Percentiles rank a stretch among this genome's conserved stretches.
Evolutionary conservation across 2,329 filamentous ascomycete species (phyloP).

Genomic region (Keithomyces neogunnii): DNA sequence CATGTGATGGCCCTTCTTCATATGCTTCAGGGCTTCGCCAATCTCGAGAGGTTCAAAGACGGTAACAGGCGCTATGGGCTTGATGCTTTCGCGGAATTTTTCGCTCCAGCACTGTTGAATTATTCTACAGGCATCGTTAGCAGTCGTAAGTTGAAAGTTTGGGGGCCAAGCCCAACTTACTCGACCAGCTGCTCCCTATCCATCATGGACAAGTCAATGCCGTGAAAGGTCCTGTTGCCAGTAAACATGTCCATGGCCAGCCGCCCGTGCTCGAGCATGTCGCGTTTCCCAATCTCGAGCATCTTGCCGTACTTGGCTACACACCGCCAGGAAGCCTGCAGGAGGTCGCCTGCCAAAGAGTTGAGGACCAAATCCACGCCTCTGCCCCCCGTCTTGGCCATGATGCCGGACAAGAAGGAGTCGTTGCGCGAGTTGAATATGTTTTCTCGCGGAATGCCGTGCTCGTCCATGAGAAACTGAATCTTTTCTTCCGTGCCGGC

Average conservation of each 20-base stretch:
- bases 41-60: too few relatives aligned
- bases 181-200: not conserved
- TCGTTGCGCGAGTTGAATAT: constrained; percentile 25
- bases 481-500: constrained; percentile 21
- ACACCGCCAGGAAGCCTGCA: constrained; percentile 24
- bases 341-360: constrained; percentile 15
- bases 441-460: constrained; percentile 12
- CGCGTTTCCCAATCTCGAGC: constrained; percentile 27
- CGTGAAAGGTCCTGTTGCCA: constrained; percentile 19
- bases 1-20: too few relatives aligned
- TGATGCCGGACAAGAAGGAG: constrained; percentile 8
- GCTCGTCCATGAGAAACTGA: constrained; percentile 14
- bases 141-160: not conserved
- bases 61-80: too few relatives aligned
- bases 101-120: too few relatives aligned
- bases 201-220: constrained; percentile 19
- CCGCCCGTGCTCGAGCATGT: constrained; percentile 23
- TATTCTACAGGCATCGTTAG: too few relatives aligned
- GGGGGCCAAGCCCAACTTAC: not conserved
- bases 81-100: too few relatives aligned
- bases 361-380: constrained; percentile 21
- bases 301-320: constrained; percentile 25
- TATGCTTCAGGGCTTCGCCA: too few relatives aligned
- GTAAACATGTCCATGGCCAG: constrained; percentile 37
- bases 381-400: constrained; percentile 11